Percentiles rank a stretch among this genome's conserved stretches.
These are phyloP conservation scores for Aspergillus aculeatus DNA, from an alignment of 2,329 filamentous ascomycete genomes.

Conservation along the genomic window DNA sequence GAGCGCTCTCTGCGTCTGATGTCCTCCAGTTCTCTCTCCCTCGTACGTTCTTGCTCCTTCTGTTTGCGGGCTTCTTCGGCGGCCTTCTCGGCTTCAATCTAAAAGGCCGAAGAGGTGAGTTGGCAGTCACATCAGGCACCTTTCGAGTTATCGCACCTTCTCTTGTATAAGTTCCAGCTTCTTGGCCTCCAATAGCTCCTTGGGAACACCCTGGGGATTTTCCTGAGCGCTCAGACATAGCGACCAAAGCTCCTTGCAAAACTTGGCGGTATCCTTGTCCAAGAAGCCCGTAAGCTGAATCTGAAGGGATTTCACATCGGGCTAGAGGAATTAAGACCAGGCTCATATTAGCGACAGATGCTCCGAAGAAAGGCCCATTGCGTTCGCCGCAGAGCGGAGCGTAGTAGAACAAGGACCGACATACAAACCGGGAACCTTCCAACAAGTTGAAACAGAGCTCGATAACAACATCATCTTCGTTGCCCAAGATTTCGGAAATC, in stretches of 20 bases:
- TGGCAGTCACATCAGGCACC: conserved; percentile 2
- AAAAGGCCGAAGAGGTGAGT: not conserved
- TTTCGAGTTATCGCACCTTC: conserved; percentile 60
- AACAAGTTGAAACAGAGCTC: conserved; percentile 71
- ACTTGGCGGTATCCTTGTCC: conserved; percentile 82
- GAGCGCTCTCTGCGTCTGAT: conserved; percentile 58
- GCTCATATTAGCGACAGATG: conserved; percentile 4
- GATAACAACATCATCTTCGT: conserved; percentile 92
- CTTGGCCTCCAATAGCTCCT: conserved; percentile 92
- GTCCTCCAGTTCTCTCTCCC: conserved; percentile 68
- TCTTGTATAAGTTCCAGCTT: conserved; percentile 93
- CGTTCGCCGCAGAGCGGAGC: not conserved
- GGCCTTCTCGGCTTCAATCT: conserved; percentile 80
- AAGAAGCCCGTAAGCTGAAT: conserved; percentile 94
- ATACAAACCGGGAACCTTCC: conserved; percentile 73
- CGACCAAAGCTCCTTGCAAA: conserved; percentile 93
- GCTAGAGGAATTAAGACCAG: conserved; percentile 54
- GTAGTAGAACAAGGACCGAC: conserved; percentile 35
- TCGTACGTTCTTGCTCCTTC: conserved; percentile 68
- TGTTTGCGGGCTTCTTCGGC: conserved; percentile 71
- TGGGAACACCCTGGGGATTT: conserved; percentile 86
- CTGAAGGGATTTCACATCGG: conserved; percentile 92
- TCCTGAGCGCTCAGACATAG: conserved; percentile 85
- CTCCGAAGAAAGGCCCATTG: not conserved
- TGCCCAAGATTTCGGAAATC: conserved; percentile 83